Percentiles rank a stretch among this genome's conserved stretches.
Evolutionary conservation across 2,329 filamentous ascomycete genomes (phyloP).

Genomic region (Talaromyces sp.): DNA sequence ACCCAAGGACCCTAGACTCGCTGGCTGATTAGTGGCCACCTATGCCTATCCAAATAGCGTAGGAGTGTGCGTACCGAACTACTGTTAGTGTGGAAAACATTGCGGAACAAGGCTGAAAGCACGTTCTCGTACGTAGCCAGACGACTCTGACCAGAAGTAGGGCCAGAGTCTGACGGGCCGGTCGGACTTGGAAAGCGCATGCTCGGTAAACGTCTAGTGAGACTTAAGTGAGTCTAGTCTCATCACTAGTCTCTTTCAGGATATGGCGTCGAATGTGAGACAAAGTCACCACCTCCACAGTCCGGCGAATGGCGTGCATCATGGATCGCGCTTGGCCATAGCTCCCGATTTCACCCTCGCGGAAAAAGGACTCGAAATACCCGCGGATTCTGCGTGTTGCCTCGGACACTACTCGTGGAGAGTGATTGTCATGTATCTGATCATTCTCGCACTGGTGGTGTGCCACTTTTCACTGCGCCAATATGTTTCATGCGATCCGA

Average conservation of each 20-base stretch:
- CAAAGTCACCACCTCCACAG: slow-evolving; percentile 11
- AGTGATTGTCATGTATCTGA: background rate
- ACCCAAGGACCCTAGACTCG: background rate
- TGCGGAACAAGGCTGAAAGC: slow-evolving; percentile 17
- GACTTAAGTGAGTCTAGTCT: background rate
- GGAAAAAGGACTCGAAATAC: background rate
- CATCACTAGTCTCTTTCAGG: background rate
- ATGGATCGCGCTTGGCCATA: slow-evolving; percentile 9
- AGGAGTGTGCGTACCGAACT: background rate
- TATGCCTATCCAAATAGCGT: background rate
- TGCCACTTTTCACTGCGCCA: background rate
- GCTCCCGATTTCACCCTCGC: slow-evolving; percentile 15
- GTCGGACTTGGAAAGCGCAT: slow-evolving; percentile 3
- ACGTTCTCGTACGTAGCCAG: background rate
- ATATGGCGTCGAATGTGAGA: slow-evolving; percentile 11
- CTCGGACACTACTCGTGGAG: background rate
- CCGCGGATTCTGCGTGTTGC: background rate
- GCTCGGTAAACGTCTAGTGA: slow-evolving; percentile 3
- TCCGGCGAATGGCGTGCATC: slow-evolving; percentile 18
- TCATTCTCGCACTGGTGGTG: background rate
- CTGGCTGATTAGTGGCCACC: background rate
- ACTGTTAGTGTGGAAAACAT: background rate
- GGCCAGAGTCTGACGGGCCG: background rate
- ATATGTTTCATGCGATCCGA: background rate
- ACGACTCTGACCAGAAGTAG: background rate